These are phyloP conservation scores for Dacryopinax primogenitus DNA, from an alignment of 768 basidiomycete genomes.

Conservation along the genomic window DNA sequence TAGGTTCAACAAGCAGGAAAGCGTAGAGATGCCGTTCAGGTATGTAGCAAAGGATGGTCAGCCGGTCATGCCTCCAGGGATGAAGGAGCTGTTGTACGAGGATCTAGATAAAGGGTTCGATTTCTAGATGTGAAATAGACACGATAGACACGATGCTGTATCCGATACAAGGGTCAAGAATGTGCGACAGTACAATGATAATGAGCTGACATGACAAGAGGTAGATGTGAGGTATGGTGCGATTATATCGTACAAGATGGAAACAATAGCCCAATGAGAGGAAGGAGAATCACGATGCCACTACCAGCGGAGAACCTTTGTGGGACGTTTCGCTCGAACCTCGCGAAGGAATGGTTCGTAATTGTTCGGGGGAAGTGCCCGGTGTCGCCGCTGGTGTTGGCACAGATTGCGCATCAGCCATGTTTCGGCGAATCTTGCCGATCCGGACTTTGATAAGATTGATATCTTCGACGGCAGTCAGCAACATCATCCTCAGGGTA, in stretches of 20 bases:
- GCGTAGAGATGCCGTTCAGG: constrained; percentile 96
- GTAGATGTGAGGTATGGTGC: background rate
- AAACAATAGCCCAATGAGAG: background rate
- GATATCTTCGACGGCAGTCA: constrained; percentile 6
- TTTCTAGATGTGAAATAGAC: constrained; percentile 32
- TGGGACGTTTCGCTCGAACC: background rate
- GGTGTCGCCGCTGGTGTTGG: background rate
- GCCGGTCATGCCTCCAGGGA: constrained; percentile 76
- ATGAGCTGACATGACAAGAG: background rate
- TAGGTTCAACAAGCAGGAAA: constrained; percentile 69
- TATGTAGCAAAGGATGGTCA: constrained; percentile 40
- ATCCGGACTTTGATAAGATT: constrained; percentile 4
- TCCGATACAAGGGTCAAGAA: background rate
- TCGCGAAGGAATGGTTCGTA: background rate
- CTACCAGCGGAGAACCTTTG: background rate
- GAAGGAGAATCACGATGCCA: background rate
- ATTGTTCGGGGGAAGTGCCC: background rate
- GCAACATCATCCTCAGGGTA: constrained; percentile 51
- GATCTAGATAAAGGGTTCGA: constrained; percentile 83
- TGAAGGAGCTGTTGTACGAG: constrained; percentile 71
- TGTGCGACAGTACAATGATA: background rate
- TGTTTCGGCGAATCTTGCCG: background rate
- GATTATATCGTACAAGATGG: constrained; percentile 5
- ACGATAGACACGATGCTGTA: constrained; percentile 7
- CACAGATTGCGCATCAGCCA: constrained; percentile 1